Evolutionary conservation across 495 filamentous ascomycete genomes (phyloP).

Genomic region (Neurospora intermedia): DNA sequence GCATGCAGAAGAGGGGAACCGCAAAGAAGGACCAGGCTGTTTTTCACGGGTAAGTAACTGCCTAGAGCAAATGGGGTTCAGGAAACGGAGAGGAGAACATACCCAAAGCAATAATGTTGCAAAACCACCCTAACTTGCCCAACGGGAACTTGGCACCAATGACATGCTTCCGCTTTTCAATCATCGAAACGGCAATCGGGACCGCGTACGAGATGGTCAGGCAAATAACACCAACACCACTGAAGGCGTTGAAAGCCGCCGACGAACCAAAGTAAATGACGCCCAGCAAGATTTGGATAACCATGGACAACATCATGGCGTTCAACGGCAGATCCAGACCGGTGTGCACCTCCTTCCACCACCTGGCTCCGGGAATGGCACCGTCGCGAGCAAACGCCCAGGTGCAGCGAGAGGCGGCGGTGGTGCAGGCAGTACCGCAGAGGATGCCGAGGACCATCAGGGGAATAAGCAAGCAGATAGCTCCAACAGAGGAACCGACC

Average conservation of each 20-base stretch:
- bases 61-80: neutral
- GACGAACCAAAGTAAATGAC: slow-evolving; percentile 44
- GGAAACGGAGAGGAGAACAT: slow-evolving; percentile 15
- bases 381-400: slow-evolving; percentile 53
- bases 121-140: slow-evolving; percentile 41
- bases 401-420: slow-evolving; percentile 47
- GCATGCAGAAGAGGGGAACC: slow-evolving; percentile 56
- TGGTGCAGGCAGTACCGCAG: slow-evolving; percentile 52
- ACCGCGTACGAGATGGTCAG: slow-evolving; percentile 47
- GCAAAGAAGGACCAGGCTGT: slow-evolving; percentile 52
- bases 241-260: slow-evolving; percentile 49
- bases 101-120: slow-evolving; percentile 47
- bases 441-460: slow-evolving; percentile 43
- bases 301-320: slow-evolving; percentile 41
- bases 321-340: slow-evolving; percentile 38
- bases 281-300: slow-evolving; percentile 33
- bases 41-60: neutral
- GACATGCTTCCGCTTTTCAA: slow-evolving; percentile 41
- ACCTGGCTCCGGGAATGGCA: slow-evolving; percentile 46
- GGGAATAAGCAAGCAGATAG: slow-evolving; percentile 36
- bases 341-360: slow-evolving; percentile 35
- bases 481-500: slow-evolving; percentile 33
- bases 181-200: slow-evolving; percentile 46
- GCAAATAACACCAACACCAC: slow-evolving; percentile 50
- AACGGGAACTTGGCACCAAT: slow-evolving; percentile 45